Evolutionary conservation across 148 eudicot species (phyloP).

Genomic region (Linanthus parryae): DNA sequence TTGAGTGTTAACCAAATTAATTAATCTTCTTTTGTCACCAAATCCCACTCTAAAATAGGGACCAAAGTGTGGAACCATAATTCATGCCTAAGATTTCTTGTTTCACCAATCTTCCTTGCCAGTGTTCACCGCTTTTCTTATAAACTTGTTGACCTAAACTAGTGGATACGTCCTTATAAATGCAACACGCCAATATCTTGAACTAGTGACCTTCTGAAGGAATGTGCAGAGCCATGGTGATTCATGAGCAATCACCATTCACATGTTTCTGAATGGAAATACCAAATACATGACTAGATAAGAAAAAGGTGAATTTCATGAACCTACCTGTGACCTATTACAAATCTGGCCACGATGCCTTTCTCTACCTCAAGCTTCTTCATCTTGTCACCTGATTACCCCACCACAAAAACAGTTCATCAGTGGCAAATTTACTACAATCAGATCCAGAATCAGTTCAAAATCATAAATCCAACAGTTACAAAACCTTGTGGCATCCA

Average conservation of each 20-base stretch:
- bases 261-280: slow-evolving; percentile 1
- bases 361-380: slow-evolving; percentile 87
- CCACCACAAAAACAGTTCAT: not conserved
- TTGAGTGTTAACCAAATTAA: too few species aligned
- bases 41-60: too few species aligned
- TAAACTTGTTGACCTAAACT: not conserved
- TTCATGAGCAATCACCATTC: not conserved
- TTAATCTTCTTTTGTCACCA: too few species aligned
- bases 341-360: slow-evolving; percentile 80
- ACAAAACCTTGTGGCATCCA: slow-evolving; percentile 99
- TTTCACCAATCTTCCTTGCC: too few species aligned
- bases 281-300: slow-evolving; percentile 1
- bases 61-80: too few species aligned
- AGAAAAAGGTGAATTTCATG: slow-evolving; percentile 3
- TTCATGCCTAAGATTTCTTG: too few species aligned
- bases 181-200: slow-evolving; percentile 2
- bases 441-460: slow-evolving; percentile 2
- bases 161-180: not conserved
- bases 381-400: slow-evolving; percentile 53
- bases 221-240: not conserved
- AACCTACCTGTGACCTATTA: slow-evolving; percentile 84
- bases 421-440: not conserved
- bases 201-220: not conserved
- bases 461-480: slow-evolving; percentile 5
- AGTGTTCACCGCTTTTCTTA: too few species aligned